These are phyloP conservation scores for Arthrobotrys conoides DNA, from an alignment of 2,329 filamentous ascomycete genomes.

Conservation along the genomic window DNA sequence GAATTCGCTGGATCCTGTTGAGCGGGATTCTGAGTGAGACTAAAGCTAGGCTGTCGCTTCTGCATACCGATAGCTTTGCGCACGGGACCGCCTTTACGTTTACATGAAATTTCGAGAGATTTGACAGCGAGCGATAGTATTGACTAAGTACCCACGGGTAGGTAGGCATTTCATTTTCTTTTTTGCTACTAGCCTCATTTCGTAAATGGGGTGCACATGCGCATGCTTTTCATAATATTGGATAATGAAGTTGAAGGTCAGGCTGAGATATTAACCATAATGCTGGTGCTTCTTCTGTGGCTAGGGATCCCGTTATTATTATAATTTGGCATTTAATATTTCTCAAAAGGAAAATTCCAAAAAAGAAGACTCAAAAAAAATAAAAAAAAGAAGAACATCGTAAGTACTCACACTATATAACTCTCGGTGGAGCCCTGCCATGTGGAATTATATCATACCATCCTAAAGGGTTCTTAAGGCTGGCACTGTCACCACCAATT, in stretches of 20 bases:
- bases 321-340: conserved; percentile 14
- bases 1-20: conserved; percentile 42
- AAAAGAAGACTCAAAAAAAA: no score
- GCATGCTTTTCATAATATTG: conserved; percentile 1
- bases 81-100: conserved; percentile 37
- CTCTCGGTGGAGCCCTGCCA: conserved; percentile 16
- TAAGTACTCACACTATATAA: conserved; percentile 19
- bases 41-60: conserved; percentile 30
- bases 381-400: not conserved
- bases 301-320: conserved; percentile 31
- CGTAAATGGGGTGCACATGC: conserved; percentile 3
- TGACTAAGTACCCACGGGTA: not conserved
- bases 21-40: conserved; percentile 34
- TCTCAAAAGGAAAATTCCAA: not conserved
- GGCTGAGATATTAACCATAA: conserved; percentile 53
- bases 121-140: conserved; percentile 12
- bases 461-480: conserved; percentile 26
- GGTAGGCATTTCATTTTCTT: conserved; percentile 14
- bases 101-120: conserved; percentile 39
- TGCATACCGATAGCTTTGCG: conserved; percentile 35
- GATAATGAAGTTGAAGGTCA: conserved; percentile 5
- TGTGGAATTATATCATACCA: conserved; percentile 49
- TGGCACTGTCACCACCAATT: conserved; percentile 32
- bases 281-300: conserved; percentile 36
- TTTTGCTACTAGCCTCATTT: conserved; percentile 7